These are phyloP conservation scores for Themeda triandra DNA, from an alignment of 176 grass and related monocot species.

Conservation along the genomic window DNA sequence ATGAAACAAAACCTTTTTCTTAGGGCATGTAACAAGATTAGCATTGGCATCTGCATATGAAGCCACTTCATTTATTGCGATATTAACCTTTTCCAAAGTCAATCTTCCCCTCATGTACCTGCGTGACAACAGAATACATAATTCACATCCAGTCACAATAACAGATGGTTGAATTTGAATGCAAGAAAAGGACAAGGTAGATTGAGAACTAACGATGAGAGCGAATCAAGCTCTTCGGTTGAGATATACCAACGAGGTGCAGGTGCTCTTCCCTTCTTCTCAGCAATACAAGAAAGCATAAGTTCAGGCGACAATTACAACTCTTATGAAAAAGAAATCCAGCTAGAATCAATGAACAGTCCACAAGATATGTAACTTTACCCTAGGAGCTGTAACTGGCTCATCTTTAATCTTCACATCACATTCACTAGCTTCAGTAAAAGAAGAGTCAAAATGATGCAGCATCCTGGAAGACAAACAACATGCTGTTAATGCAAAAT, in stretches of 20 bases:
- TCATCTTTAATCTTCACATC: slow-evolving; percentile 66
- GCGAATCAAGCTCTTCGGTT: slow-evolving; percentile 69
- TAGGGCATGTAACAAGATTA: slow-evolving; percentile 77
- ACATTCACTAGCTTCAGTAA: slow-evolving; percentile 29
- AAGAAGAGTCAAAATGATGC: slow-evolving; percentile 36
- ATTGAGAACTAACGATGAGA: slow-evolving; percentile 68
- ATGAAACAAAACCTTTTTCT: slow-evolving; percentile 60
- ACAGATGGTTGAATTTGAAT: background rate
- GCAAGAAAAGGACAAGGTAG: background rate
- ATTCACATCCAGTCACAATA: background rate
- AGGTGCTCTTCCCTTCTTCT: slow-evolving; percentile 63
- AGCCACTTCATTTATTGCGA: slow-evolving; percentile 87
- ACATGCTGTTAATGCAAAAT: slow-evolving; percentile 16
- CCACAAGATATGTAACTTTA: slow-evolving; percentile 32
- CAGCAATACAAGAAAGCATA: slow-evolving; percentile 36
- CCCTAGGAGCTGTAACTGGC: slow-evolving; percentile 73
- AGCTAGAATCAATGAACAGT: slow-evolving; percentile 2
- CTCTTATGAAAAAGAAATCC: slow-evolving; percentile 2
- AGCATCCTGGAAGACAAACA: slow-evolving; percentile 35
- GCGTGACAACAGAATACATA: slow-evolving; percentile 5
- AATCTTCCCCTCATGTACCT: slow-evolving; percentile 96
- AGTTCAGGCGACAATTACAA: slow-evolving; percentile 7
- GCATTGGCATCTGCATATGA: slow-evolving; percentile 78
- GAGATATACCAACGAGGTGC: slow-evolving; percentile 88
- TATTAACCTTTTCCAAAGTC: slow-evolving; percentile 91